These are phyloP conservation scores for Choiromyces venosus DNA, from an alignment of 495 filamentous ascomycete species.

Conservation along the genomic window DNA sequence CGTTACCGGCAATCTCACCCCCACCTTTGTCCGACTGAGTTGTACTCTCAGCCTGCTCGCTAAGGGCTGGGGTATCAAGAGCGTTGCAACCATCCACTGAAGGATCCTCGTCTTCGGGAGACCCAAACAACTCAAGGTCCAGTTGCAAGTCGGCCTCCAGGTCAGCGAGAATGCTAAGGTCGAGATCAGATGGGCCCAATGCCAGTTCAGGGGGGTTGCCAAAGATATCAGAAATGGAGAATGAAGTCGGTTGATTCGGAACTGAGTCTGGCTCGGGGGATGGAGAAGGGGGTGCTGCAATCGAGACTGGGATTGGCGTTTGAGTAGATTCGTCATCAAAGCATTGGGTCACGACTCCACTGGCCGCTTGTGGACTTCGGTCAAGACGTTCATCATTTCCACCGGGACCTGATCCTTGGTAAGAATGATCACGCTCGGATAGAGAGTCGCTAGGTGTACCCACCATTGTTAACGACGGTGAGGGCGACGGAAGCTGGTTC, in stretches of 20 bases:
- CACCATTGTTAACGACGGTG: constrained; percentile 34
- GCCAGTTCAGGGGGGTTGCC: not conserved
- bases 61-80: constrained; percentile 35
- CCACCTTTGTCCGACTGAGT: not conserved
- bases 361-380: not conserved
- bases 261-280: not conserved
- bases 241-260: not conserved
- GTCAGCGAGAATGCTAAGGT: not conserved
- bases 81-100: constrained; percentile 43
- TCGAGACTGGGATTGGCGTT: not conserved
- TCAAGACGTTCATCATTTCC: not conserved
- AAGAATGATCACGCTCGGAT: constrained; percentile 2
- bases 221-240: not conserved
- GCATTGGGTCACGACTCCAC: not conserved
- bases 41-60: constrained; percentile 38
- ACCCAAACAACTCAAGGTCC: constrained; percentile 25
- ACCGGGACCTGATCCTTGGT: not conserved
- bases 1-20: not conserved
- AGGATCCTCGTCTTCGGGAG: constrained; percentile 21
- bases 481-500: constrained; percentile 29
- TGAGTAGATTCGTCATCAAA: not conserved
- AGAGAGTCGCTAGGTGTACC: constrained; percentile 21
- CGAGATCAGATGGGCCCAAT: not conserved
- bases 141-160: constrained; percentile 14
- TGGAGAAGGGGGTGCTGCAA: not conserved